These are phyloP conservation scores for Calvatia gigantea DNA, from an alignment of 768 basidiomycete species.

Conservation along the genomic window DNA sequence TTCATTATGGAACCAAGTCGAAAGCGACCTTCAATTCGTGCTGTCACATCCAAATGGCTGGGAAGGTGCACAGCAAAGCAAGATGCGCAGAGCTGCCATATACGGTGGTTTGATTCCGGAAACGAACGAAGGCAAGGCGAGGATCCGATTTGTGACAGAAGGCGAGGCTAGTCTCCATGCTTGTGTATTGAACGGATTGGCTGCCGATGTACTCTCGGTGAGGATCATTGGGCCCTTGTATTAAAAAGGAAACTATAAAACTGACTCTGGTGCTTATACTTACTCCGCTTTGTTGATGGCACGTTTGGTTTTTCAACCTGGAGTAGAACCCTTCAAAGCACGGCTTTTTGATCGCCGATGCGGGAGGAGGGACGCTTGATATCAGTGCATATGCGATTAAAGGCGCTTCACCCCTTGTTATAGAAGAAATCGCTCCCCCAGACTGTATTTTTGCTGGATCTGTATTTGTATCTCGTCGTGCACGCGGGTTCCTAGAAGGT, in stretches of 20 bases:
- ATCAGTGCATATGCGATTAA: conserved; percentile 79
- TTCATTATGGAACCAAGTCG: conserved; percentile 67
- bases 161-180: conserved; percentile 83
- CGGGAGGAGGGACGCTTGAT: conserved; percentile 79
- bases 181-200: conserved; percentile 74
- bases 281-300: not conserved
- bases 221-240: no score
- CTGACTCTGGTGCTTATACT: not conserved
- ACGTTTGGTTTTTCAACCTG: conserved; percentile 3
- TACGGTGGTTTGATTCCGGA: conserved; percentile 73
- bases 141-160: conserved; percentile 79
- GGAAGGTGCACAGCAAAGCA: conserved; percentile 76
- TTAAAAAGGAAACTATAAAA: not conserved
- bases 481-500: conserved; percentile 72
- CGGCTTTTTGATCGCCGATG: conserved; percentile 78
- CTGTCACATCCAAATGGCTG: conserved; percentile 81
- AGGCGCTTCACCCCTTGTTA: conserved; percentile 64
- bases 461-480: conserved; percentile 76
- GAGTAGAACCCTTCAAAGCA: conserved; percentile 66
- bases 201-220: conserved; percentile 74
- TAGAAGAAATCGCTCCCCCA: conserved; percentile 81
- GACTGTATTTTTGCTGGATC: conserved; percentile 87
- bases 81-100: conserved; percentile 72
- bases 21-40: conserved; percentile 68
- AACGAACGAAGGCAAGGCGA: conserved; percentile 66